These are phyloP conservation scores for Halenospora varia DNA, from an alignment of 495 filamentous ascomycete genomes.

Conservation along the genomic window DNA sequence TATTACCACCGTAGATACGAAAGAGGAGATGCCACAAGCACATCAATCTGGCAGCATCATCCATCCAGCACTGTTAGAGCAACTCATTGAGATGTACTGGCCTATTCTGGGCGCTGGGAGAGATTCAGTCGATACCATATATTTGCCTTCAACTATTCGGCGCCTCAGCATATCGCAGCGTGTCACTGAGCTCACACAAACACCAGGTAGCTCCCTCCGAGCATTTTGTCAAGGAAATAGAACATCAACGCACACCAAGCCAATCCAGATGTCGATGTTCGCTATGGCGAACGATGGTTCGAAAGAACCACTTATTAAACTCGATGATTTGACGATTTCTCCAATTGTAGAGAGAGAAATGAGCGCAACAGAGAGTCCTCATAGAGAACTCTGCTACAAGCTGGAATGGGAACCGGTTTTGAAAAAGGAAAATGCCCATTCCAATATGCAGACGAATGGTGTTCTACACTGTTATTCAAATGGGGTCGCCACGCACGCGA, in stretches of 20 bases:
- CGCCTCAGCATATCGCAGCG: constrained; percentile 22
- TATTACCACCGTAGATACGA: constrained; percentile 41
- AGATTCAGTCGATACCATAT: constrained; percentile 33
- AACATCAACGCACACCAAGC: constrained; percentile 24
- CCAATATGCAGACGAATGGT: constrained; percentile 16
- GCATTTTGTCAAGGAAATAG: constrained; percentile 30
- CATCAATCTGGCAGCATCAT: constrained; percentile 39
- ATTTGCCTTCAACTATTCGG: constrained; percentile 37
- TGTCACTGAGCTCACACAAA: constrained; percentile 24
- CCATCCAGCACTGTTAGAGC: constrained; percentile 43
- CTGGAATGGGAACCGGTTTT: constrained; percentile 29
- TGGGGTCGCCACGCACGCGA: not conserved
- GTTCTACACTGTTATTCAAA: constrained; percentile 14
- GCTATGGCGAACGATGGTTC: constrained; percentile 19
- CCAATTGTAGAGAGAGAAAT: constrained; percentile 26
- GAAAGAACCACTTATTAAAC: constrained; percentile 25
- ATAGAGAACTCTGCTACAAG: constrained; percentile 36
- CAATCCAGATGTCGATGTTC: constrained; percentile 31
- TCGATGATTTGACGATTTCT: constrained; percentile 32
- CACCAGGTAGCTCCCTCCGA: constrained; percentile 24
- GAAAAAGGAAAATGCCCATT: not conserved
- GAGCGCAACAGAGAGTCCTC: constrained; percentile 11
- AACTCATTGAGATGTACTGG: constrained; percentile 39
- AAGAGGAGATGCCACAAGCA: constrained; percentile 40
- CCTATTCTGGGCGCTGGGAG: constrained; percentile 35